Conservation (phyloP, 164 flowering plant species). For the Santalum album region DNA sequence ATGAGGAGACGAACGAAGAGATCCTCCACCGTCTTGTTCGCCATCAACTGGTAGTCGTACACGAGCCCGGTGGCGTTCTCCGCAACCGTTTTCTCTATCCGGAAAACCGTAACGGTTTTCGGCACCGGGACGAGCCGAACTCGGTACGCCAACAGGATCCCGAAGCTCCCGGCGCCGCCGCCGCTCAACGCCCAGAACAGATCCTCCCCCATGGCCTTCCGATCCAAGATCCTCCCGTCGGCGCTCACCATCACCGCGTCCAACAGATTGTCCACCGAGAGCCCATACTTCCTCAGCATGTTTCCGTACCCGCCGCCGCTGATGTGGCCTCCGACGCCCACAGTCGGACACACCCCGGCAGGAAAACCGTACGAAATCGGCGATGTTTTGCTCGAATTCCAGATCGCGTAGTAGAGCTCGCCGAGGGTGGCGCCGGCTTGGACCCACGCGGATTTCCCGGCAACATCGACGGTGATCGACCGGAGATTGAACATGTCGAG, state of each 20-base stretch:
- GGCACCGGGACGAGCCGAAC: not conserved
- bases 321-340: constrained; percentile 3
- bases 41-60: not conserved
- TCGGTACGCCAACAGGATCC: not conserved
- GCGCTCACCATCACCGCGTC: not conserved
- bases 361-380: no score
- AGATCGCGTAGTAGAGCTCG: constrained; percentile 1
- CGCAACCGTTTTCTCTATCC: not conserved
- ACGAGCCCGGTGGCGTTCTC: not conserved
- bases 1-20: not conserved
- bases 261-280: not conserved
- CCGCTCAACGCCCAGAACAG: constrained; percentile 1
- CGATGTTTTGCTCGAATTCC: not conserved
- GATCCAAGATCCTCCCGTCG: not conserved
- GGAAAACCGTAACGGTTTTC: not conserved
- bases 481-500: constrained; percentile 4
- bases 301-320: constrained; percentile 1
- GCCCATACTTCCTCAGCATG: constrained; percentile 5
- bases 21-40: not conserved
- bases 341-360: not conserved
- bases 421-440: constrained; percentile 5
- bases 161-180: constrained; percentile 3
- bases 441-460: not conserved
- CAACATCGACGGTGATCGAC: not conserved
- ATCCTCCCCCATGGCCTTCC: constrained; percentile 3